Evolutionary conservation across 441 rosid genomes (phyloP).

Genomic region (Euphorbia schlechtendalii): DNA sequence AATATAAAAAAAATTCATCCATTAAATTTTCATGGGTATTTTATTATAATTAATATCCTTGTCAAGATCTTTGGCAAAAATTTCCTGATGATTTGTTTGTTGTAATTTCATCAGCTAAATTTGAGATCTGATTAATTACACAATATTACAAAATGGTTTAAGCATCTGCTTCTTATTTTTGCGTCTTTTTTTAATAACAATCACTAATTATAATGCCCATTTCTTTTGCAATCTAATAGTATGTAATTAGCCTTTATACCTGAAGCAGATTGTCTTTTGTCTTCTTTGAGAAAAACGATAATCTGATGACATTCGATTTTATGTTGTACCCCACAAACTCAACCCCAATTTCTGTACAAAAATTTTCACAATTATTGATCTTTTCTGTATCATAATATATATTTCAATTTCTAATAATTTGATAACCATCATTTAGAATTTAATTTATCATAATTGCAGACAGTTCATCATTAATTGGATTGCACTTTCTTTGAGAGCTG

Average conservation of each 20-base stretch:
- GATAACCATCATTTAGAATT: neutral
- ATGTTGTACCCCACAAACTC: slow-evolving; percentile 21
- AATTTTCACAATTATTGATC: slow-evolving; percentile 17
- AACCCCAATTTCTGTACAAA: slow-evolving; percentile 9
- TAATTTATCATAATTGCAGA: neutral
- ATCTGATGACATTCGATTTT: slow-evolving; percentile 18
- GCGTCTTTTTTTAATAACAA: neutral
- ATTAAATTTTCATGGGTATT: neutral
- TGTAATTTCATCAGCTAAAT: too few relatives aligned
- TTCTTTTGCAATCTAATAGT: slow-evolving; percentile 21
- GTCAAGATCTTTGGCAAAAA: slow-evolving; percentile 18
- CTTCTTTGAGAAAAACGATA: slow-evolving; percentile 20
- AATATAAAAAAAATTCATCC: neutral
- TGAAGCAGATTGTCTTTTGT: slow-evolving; percentile 27
- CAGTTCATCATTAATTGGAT: neutral
- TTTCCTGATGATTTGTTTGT: neutral
- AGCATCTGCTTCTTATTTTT: too few relatives aligned
- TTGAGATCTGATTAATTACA: too few relatives aligned
- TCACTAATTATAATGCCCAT: slow-evolving; percentile 21
- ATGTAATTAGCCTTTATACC: slow-evolving; percentile 21
- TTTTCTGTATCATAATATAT: neutral
- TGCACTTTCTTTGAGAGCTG: neutral
- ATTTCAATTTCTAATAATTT: slow-evolving; percentile 2
- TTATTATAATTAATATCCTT: slow-evolving; percentile 2
- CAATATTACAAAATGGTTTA: too few relatives aligned